Percentiles rank a stretch among this genome's conserved stretches.
These are phyloP conservation scores for Colletotrichum nymphaeae DNA, from an alignment of 2,329 filamentous ascomycete genomes.

Conservation along the genomic window DNA sequence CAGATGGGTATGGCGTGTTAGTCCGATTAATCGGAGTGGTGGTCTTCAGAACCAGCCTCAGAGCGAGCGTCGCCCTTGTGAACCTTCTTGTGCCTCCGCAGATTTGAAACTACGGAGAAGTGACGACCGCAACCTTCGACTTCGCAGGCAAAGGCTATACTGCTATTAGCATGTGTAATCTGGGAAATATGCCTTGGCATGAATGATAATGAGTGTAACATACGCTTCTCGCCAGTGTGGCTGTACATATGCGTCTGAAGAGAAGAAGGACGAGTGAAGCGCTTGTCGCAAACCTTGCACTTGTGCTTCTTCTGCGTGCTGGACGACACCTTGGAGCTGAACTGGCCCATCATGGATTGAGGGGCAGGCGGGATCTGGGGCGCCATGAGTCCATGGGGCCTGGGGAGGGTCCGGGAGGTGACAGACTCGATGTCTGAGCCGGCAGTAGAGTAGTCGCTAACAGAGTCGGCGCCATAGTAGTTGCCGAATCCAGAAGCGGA, in stretches of 20 bases:
- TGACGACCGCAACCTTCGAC: conserved; percentile 95
- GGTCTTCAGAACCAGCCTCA: conserved; percentile 72
- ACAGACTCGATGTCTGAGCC: conserved; percentile 88
- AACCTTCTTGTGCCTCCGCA: conserved; percentile 94
- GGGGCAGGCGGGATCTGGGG: conserved; percentile 82
- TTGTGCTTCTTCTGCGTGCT: conserved; percentile 99
- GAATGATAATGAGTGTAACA: conserved; percentile 53
- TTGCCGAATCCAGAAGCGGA: conserved; percentile 90
- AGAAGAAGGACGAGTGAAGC: conserved; percentile 94
- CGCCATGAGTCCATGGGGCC: conserved; percentile 73
- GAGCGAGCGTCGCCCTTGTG: conserved; percentile 82
- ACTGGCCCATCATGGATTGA: conserved; percentile 98
- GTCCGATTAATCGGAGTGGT: conserved; percentile 64
- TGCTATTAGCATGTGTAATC: background rate
- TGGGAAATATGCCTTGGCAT: background rate
- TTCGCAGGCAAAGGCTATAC: conserved; percentile 88
- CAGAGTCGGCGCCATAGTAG: conserved; percentile 86
- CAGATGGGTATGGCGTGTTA: background rate
- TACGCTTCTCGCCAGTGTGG: conserved; percentile 98
- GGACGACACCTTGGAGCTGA: conserved; percentile 95
- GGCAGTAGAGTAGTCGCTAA: conserved; percentile 92
- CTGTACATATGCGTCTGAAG: conserved; percentile 99
- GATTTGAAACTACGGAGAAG: conserved; percentile 96
- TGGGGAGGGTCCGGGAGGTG: conserved; percentile 87
- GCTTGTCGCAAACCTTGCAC: conserved; percentile 98